Conservation (phyloP, 192 early-diverging fungal species). For the Mortierella hygrophila region DNA sequence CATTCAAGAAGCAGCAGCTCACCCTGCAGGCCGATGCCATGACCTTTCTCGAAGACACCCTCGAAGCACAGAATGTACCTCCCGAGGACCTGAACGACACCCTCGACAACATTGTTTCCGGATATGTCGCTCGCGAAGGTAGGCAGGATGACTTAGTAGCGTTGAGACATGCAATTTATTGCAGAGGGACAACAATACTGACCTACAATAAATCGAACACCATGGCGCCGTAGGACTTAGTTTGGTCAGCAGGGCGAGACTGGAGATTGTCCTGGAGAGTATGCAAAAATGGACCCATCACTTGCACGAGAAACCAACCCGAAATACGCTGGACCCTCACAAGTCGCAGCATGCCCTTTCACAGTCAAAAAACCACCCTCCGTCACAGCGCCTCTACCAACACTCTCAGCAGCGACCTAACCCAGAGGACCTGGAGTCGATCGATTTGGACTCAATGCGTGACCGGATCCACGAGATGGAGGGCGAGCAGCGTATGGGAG, state of each 20-base stretch:
- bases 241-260: conserved; percentile 32
- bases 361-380: background rate
- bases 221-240: conserved; percentile 13
- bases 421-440: conserved; percentile 15
- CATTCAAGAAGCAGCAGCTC: conserved; percentile 86
- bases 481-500: conserved; percentile 37
- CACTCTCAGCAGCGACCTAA: conserved; percentile 20
- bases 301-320: conserved; percentile 44
- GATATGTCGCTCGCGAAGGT: conserved; percentile 83
- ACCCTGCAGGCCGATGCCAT: conserved; percentile 81
- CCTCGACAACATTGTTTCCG: conserved; percentile 76
- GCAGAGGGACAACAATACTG: background rate
- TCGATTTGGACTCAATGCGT: conserved; percentile 54
- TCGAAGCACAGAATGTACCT: conserved; percentile 59
- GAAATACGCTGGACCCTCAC: conserved; percentile 48
- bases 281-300: conserved; percentile 56
- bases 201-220: background rate
- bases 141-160: background rate
- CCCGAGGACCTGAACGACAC: conserved; percentile 64
- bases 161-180: background rate
- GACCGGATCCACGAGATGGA: conserved; percentile 66
- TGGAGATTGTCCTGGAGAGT: conserved; percentile 45
- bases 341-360: conserved; percentile 14
- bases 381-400: conserved; percentile 8
- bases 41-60: conserved; percentile 69